A percentile compares a stretch with the other conserved stretches of the same genome.
These are phyloP conservation scores for Emiliania huxleyi DNA, from an alignment of 78 protist genomes.

Conservation along the genomic window DNA sequence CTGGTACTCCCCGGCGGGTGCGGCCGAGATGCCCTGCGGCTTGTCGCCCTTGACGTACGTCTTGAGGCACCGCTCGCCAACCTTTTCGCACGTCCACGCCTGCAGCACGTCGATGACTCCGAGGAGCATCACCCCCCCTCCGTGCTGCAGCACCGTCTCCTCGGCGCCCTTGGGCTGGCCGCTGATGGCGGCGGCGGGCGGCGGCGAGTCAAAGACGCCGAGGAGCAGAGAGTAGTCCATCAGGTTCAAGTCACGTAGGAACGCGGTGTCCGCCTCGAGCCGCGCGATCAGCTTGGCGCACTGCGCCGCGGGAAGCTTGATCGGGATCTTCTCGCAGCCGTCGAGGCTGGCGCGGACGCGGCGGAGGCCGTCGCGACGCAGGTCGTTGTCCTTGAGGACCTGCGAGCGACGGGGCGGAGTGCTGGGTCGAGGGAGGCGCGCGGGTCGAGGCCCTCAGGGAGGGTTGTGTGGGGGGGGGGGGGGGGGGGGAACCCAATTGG, in stretches of 20 bases:
- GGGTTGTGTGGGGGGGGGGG: no score
- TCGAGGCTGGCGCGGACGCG: no score
- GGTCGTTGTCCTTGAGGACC: conserved; percentile 31
- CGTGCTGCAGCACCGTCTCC: not conserved
- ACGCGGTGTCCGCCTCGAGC: conserved; percentile 30
- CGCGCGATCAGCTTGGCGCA: not conserved
- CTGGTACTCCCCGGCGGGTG: not conserved
- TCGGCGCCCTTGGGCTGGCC: not conserved
- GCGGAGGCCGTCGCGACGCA: not conserved
- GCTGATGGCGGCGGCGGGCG: not conserved
- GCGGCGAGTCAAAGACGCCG: conserved; percentile 38
- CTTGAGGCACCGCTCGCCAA: not conserved
- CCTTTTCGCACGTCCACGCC: not conserved
- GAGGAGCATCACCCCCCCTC: not conserved
- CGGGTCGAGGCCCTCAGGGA: no score
- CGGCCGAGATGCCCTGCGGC: not conserved
- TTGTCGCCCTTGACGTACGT: not conserved
- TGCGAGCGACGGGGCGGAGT: no score
- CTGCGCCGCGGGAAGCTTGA: not conserved
- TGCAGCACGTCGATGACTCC: not conserved
- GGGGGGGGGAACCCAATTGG: no score
- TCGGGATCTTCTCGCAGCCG: not conserved
- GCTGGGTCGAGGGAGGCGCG: no score
- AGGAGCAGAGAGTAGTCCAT: conserved; percentile 63
- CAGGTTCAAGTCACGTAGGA: conserved; percentile 12